Conservation (phyloP, 164 flowering plant genomes). For the Kalanchoe fedtschenkoi region DNA sequence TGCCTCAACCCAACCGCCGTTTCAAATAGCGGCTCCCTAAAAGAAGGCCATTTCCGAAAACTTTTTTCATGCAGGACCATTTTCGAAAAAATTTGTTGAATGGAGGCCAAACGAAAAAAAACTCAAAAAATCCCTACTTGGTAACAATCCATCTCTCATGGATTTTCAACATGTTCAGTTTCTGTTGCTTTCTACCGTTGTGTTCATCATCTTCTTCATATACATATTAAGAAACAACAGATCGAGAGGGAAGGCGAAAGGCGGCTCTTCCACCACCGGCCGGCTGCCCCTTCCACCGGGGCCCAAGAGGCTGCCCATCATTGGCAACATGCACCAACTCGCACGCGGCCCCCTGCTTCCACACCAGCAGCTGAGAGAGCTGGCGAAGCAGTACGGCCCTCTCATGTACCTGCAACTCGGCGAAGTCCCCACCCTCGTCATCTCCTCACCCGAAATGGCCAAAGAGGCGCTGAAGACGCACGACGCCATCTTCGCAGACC, state of each 20-base stretch:
- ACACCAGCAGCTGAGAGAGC: not conserved
- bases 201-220: not conserved
- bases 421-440: constrained; percentile 20
- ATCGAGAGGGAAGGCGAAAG: not conserved
- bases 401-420: constrained; percentile 39
- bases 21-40: too few relatives aligned
- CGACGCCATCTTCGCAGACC: constrained; percentile 17
- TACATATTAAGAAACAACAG: not conserved
- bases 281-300: constrained; percentile 5
- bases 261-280: too few relatives aligned
- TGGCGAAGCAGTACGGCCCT: constrained; percentile 19
- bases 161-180: not conserved
- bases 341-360: constrained; percentile 5
- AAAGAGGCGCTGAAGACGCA: constrained; percentile 30
- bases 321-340: constrained; percentile 8
- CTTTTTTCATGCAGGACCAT: too few relatives aligned
- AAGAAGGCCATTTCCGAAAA: too few relatives aligned
- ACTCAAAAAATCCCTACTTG: too few relatives aligned
- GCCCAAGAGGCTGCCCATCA: constrained; percentile 6
- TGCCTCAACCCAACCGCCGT: too few relatives aligned
- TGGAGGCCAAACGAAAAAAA: too few relatives aligned
- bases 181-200: not conserved
- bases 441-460: constrained; percentile 34
- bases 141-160: too few relatives aligned
- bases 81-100: too few relatives aligned